Base-by-base conservation (phyloP, 768 basidiomycete species). In the Imleria badia region DNA sequence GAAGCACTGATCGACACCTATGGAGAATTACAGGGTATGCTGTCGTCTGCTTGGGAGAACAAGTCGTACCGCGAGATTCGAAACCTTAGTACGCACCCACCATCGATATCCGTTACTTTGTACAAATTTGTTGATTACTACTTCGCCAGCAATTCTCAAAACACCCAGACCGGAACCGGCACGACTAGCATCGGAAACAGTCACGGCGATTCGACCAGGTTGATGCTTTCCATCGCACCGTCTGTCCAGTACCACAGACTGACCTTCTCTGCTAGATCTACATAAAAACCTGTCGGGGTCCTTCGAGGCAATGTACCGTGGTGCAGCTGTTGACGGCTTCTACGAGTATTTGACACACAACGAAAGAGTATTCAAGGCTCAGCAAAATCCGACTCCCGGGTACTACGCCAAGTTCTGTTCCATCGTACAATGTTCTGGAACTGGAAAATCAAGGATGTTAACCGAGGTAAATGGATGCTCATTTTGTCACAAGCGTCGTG, bases 321-420 rank as follows among this genome's bases (percentile, higher is more conserved):
- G 59, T 4, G 26, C 9, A 19, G 53, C 49, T 1, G 38, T 40
- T 2, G 48, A 50, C 2, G 58, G 30, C 6, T 55, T 60, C 35
- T 47, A 49, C 40, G 40, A 60, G 20, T 60, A 60, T 35, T 2
- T 60, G 11, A 41, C 51, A 12, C 2, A 33, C 6, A 54, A 60
- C 5, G 44, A 55, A 19, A 45, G n/a, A 17, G 4, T 29, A 6
- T 59, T 53, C 38, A 35, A 35, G 3, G 10, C 15, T 14, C 3
- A 3, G 0, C 3, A n/a, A n/a, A n/a, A n/a, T n/a, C n/a, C n/a
- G n/a, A n/a, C n/a, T n/a, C 12, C 17, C 4, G 5, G 5, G 14
- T 33, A 51, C 41, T 44, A 58, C 3, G 45, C 45, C 49, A 52
- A 36, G 26, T 39, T 58, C 8, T 58, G 49, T 22, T 47, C 49